Percentiles rank a stretch among this genome's conserved stretches.
These are phyloP conservation scores for Luzula sylvatica DNA, from an alignment of 176 grass and related monocot genomes.

Conservation along the genomic window DNA sequence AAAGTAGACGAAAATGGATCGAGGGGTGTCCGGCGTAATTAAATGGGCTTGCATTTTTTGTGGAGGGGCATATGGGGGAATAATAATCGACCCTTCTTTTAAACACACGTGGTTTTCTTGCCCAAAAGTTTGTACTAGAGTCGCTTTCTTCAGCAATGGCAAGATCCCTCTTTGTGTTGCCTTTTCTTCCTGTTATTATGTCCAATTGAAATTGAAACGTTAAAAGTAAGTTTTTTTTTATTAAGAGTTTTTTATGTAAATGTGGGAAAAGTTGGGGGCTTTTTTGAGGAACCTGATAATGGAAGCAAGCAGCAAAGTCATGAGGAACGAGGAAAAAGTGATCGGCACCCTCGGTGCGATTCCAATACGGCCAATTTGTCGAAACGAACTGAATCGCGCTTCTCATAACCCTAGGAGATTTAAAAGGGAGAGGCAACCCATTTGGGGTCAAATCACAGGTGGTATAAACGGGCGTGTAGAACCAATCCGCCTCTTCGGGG, in stretches of 20 bases:
- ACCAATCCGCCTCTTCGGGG: slow-evolving; percentile 79
- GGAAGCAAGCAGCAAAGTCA: slow-evolving; percentile 86
- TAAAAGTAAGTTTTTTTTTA: no score
- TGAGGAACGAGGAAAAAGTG: slow-evolving; percentile 81
- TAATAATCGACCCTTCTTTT: slow-evolving; percentile 77
- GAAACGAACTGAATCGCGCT: slow-evolving; percentile 71
- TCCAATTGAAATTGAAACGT: no score
- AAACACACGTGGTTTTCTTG: slow-evolving; percentile 84
- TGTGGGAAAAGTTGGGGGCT: no score
- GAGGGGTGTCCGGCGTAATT: slow-evolving; percentile 50
- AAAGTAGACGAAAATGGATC: slow-evolving; percentile 83
- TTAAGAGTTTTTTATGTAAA: no score
- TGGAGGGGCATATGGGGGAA: slow-evolving; percentile 80
- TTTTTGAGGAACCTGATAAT: slow-evolving; percentile 73
- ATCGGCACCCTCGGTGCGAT: slow-evolving; percentile 71
- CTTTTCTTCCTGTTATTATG: slow-evolving; percentile 77
- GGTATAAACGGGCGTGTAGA: slow-evolving; percentile 63
- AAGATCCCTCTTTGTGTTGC: slow-evolving; percentile 72
- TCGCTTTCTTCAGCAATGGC: slow-evolving; percentile 47
- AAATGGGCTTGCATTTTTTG: slow-evolving; percentile 91
- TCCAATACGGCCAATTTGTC: slow-evolving; percentile 78
- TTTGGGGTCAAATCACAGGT: slow-evolving; percentile 83
- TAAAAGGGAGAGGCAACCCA: slow-evolving; percentile 78
- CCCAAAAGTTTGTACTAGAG: slow-evolving; percentile 73
- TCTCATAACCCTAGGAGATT: slow-evolving; percentile 84